Evolutionary conservation across 306 rosid species (phyloP).

Genomic region (Rosa persica): DNA sequence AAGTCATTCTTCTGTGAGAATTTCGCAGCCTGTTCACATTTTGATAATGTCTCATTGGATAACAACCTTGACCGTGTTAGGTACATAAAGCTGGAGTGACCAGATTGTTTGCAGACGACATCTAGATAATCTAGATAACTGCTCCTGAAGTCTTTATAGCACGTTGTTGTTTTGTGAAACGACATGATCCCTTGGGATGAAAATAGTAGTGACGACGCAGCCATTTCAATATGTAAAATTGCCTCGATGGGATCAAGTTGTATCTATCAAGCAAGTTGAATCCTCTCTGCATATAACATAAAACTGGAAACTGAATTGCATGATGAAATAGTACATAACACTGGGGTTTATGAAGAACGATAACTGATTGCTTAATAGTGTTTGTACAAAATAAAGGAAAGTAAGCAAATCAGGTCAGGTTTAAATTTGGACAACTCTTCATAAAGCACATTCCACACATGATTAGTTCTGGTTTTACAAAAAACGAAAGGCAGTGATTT

Average conservation of each 20-base stretch:
- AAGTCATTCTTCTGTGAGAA: slow-evolving; percentile 23
- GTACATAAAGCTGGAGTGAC: slow-evolving; percentile 13
- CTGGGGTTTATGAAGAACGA: not conserved
- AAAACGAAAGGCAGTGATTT: not conserved
- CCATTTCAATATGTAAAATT: slow-evolving; percentile 38
- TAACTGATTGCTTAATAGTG: not conserved
- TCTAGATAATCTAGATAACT: slow-evolving; percentile 19
- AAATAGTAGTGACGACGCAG: slow-evolving; percentile 46
- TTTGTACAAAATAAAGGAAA: too few species aligned
- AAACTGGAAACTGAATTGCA: not conserved
- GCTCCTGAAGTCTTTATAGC: slow-evolving; percentile 24
- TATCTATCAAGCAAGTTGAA: not conserved
- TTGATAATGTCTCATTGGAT: slow-evolving; percentile 26
- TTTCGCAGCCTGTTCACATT: slow-evolving; percentile 24
- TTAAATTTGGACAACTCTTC: not conserved
- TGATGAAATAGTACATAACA: not conserved
- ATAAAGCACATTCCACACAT: not conserved
- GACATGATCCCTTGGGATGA: slow-evolving; percentile 42
- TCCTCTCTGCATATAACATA: slow-evolving; percentile 1
- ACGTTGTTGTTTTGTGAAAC: slow-evolving; percentile 27
- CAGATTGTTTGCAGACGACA: slow-evolving; percentile 7
- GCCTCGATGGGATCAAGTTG: slow-evolving; percentile 1
- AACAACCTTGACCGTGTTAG: slow-evolving; percentile 24
- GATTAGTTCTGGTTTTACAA: not conserved
- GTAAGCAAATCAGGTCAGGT: too few species aligned